phyloP scores from a whole-genome alignment of 176 grass and related monocot genomes.

The Oryza brachyantha region DNA sequence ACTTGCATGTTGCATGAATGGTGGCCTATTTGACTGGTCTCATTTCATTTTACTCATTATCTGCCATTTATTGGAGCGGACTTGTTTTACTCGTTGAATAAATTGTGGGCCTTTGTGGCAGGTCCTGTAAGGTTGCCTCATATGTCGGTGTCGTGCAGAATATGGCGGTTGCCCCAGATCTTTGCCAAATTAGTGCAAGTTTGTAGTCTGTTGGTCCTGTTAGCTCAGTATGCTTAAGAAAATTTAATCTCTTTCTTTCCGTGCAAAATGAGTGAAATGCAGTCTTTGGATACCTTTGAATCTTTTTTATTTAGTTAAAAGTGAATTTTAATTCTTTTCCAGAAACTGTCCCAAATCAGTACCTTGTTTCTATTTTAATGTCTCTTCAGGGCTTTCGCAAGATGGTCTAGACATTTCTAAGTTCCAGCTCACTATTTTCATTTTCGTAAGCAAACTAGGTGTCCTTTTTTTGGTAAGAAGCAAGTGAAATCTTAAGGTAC shows the following conservation, averaged over 20 bases:
- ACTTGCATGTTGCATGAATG: not conserved
- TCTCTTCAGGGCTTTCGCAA: not conserved
- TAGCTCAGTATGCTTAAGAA: not conserved
- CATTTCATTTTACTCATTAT: not conserved
- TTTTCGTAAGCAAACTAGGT: not conserved
- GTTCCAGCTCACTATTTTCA: not conserved
- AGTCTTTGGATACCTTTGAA: not conserved
- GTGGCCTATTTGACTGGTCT: not conserved
- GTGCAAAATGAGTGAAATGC: not conserved
- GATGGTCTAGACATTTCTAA: not conserved
- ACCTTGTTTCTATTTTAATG: not conserved
- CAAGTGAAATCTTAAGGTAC: not conserved
- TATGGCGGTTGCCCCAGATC: not conserved
- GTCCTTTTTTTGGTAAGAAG: not conserved
- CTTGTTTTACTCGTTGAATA: not conserved
- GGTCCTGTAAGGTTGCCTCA: not conserved
- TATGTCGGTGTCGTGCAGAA: not conserved
- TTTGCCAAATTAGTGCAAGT: not conserved
- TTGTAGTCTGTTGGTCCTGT: not conserved
- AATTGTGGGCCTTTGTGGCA: not conserved
- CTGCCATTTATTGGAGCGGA: not conserved
- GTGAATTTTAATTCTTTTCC: not conserved
- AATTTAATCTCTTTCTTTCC: not conserved
- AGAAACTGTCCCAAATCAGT: not conserved
- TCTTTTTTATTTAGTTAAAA: not conserved